Evolutionary conservation across 2,329 filamentous ascomycete genomes (phyloP).

Genomic region (Cryoendolithus antarcticus): DNA sequence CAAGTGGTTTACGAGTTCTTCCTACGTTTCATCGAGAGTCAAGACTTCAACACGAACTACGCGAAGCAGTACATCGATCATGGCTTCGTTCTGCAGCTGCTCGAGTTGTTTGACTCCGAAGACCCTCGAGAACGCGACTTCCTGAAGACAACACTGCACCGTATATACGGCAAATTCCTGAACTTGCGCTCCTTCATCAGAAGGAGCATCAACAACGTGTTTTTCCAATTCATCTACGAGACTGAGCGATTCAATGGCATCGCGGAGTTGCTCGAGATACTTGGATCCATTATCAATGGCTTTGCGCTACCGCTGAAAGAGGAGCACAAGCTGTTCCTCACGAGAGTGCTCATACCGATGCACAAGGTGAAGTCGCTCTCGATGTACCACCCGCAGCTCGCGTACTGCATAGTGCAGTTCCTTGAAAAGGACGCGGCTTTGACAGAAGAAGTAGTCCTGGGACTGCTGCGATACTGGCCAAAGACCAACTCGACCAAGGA

Average conservation of each 20-base stretch:
- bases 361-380: constrained; percentile 98
- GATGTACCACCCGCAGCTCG: constrained; percentile 98
- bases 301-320: constrained; percentile 95
- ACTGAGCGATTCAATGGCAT: constrained; percentile 98
- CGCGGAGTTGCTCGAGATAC: constrained; percentile 87
- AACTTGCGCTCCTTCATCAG: constrained; percentile 95
- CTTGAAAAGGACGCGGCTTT: constrained; percentile 93
- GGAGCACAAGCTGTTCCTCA: constrained; percentile 96
- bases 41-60: constrained; percentile 99
- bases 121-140: constrained; percentile 95
- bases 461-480: constrained; percentile 91
- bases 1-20: constrained; percentile 99
- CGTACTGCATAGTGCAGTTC: constrained; percentile 98
- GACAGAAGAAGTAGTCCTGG: constrained; percentile 95
- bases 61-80: constrained; percentile 98
- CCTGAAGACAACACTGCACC: constrained; percentile 91
- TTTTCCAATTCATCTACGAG: constrained; percentile 99
- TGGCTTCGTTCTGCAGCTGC: constrained; percentile 82
- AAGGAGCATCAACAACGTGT: constrained; percentile 98
- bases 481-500: constrained; percentile 99
- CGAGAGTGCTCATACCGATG: constrained; percentile 77
- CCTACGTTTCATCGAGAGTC: constrained; percentile 94
- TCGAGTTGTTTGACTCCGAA: constrained; percentile 98
- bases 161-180: constrained; percentile 97
- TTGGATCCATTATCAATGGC: constrained; percentile 97